Evolutionary conservation across 108 stramenopile species (phyloP).

Genomic region (Seminavis robusta): DNA sequence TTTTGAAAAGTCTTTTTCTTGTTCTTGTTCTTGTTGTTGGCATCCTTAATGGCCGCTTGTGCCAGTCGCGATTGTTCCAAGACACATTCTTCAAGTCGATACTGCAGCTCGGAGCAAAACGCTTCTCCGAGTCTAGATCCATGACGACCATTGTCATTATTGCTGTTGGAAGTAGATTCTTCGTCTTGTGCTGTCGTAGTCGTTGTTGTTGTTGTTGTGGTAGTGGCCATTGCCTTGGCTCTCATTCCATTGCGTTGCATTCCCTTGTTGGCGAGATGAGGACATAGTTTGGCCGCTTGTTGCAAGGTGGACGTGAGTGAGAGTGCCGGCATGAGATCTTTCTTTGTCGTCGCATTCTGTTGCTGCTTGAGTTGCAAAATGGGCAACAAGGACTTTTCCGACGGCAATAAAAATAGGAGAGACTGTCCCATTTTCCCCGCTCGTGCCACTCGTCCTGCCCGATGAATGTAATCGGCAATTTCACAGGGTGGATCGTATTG

Average conservation of each 20-base stretch:
- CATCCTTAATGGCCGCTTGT: background rate
- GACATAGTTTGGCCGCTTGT: constrained; percentile 54
- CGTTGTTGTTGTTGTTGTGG: too few relatives aligned
- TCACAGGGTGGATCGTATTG: constrained; percentile 94
- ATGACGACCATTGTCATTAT: too few relatives aligned
- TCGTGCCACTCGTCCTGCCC: constrained; percentile 87
- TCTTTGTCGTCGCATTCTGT: constrained; percentile 41
- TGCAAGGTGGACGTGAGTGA: constrained; percentile 71
- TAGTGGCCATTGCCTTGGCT: too few relatives aligned
- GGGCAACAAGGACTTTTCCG: constrained; percentile 81
- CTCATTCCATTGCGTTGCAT: constrained; percentile 19
- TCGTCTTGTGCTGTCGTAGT: too few relatives aligned
- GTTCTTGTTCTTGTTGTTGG: constrained; percentile 11
- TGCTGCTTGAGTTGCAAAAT: constrained; percentile 71
- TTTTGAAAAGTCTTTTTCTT: constrained; percentile 24
- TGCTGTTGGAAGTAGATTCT: background rate
- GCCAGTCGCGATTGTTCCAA: constrained; percentile 26
- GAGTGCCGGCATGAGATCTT: constrained; percentile 44
- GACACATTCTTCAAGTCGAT: constrained; percentile 45
- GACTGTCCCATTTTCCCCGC: constrained; percentile 84
- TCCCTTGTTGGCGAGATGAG: constrained; percentile 49
- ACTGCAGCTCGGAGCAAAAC: constrained; percentile 61
- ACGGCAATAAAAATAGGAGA: constrained; percentile 85
- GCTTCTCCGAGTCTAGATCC: constrained; percentile 25
- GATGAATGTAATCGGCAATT: constrained; percentile 87